A percentile compares a stretch with the other conserved stretches of the same genome.
These are phyloP conservation scores for Diaporthe sp. DNA, from an alignment of 2,329 filamentous ascomycete genomes.

Conservation along the genomic window DNA sequence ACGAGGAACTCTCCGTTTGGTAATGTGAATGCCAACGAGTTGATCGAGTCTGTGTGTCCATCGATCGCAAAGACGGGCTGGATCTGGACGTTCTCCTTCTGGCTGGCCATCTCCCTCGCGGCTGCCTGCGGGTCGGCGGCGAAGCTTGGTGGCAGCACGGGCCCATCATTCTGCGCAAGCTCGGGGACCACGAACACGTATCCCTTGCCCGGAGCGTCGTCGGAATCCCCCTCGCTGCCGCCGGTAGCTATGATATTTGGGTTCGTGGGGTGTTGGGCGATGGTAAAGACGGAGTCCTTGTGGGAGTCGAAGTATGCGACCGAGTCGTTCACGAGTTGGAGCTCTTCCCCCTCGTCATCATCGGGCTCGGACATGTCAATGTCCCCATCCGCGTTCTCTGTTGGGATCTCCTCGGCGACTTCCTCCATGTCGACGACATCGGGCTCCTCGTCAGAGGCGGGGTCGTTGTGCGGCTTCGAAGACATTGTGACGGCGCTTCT, in stretches of 20 bases:
- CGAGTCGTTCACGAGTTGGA: slow-evolving; percentile 91
- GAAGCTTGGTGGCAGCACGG: slow-evolving; percentile 83
- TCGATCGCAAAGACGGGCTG: slow-evolving; percentile 80
- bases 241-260: slow-evolving; percentile 88
- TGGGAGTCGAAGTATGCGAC: slow-evolving; percentile 92
- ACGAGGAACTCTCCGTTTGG: slow-evolving; percentile 87
- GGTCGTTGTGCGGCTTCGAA: slow-evolving; percentile 54
- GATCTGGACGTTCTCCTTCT: slow-evolving; percentile 67
- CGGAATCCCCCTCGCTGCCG: slow-evolving; percentile 74
- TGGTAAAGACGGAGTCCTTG: slow-evolving; percentile 93
- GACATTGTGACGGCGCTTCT: slow-evolving; percentile 41
- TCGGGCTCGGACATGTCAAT: slow-evolving; percentile 49
- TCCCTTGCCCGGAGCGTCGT: slow-evolving; percentile 79
- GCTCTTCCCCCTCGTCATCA: slow-evolving; percentile 72
- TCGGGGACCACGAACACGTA: slow-evolving; percentile 68
- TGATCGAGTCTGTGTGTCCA: slow-evolving; percentile 94
- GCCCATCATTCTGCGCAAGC: slow-evolving; percentile 66
- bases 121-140: slow-evolving; percentile 72
- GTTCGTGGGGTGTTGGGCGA: slow-evolving; percentile 89
- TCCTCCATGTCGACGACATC: slow-evolving; percentile 84
- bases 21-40: slow-evolving; percentile 85
- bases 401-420: slow-evolving; percentile 81
- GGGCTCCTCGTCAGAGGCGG: slow-evolving; percentile 69
- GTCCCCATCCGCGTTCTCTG: slow-evolving; percentile 64
- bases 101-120: slow-evolving; percentile 35